These are phyloP conservation scores for Pezicula neosporulosa DNA, from an alignment of 2,329 filamentous ascomycete genomes.

Conservation along the genomic window DNA sequence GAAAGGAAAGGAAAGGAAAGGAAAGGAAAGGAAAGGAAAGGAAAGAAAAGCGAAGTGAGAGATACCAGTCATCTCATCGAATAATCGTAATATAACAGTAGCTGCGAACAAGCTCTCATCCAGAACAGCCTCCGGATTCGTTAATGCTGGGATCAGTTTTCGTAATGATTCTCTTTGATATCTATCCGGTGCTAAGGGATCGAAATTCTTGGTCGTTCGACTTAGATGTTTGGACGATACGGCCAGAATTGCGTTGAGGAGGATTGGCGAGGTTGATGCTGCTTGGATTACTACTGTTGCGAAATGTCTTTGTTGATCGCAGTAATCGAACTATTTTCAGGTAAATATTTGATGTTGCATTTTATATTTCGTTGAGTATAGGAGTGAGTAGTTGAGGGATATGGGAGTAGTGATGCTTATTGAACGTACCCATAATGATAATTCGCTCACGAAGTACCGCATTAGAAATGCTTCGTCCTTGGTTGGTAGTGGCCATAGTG, in stretches of 20 bases:
- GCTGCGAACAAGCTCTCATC: constrained; percentile 52
- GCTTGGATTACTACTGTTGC: background rate
- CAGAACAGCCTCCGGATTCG: constrained; percentile 34
- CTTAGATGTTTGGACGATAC: background rate
- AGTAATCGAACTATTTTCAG: background rate
- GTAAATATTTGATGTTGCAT: background rate
- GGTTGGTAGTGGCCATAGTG: too few relatives aligned
- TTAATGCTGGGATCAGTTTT: constrained; percentile 44
- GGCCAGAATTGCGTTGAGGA: background rate
- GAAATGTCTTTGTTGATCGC: background rate
- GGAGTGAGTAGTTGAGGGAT: too few relatives aligned
- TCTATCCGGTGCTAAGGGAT: background rate
- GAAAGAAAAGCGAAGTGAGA: too few relatives aligned
- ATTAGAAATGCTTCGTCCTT: too few relatives aligned
- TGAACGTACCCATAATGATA: too few relatives aligned
- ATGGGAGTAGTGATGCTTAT: too few relatives aligned
- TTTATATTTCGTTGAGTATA: too few relatives aligned
- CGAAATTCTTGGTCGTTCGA: background rate
- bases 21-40: background rate
- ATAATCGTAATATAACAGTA: constrained; percentile 51
- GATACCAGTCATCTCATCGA: constrained; percentile 47
- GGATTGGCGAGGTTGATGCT: background rate
- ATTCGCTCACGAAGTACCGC: too few relatives aligned
- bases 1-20: background rate
- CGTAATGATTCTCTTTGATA: background rate